Evolutionary conservation across 495 filamentous ascomycete species (phyloP), one percentile per base, ranked within the genome.

Genomic region (Trichoderma orchidacearum): DNA sequence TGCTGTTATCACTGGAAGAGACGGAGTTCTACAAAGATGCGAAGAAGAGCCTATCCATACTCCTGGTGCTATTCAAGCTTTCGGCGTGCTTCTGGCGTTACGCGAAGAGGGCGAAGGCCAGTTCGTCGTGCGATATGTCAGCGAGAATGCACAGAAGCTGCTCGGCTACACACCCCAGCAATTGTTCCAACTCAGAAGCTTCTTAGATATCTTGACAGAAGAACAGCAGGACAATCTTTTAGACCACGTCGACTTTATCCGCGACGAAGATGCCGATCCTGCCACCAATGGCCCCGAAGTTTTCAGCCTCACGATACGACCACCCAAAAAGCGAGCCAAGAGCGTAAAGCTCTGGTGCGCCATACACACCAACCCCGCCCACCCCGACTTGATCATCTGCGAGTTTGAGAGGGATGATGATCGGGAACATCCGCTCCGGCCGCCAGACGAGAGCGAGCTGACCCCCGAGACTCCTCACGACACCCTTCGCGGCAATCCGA

Each of bases 31-130:
- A 36, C 86, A 91, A 61, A 69, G 80, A 36, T 95, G 89, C 66
- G 92, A 97, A 68, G 92, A 97, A 67, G 92, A 96, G 61, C 90
- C 92, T 0, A 96, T 96, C 36, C 89, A 90, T 60, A 86, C 89
- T 13, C 92, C 92, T 0, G 91, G 91, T 13, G 89, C 91, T n/a
- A 74, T 96, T 1, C 92, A 96, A 61, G 74, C 79, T 7, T 97
- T 95, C 65, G 91, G 92, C 2, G 70, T 87, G 3, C 70, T 96
- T 52, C 61, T 97, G 23, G 90, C 84, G 0, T 62, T 96, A n/a
- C 76, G 81, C 50, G 88, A 95, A 64, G 77, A 85, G 48, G 63
- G 73, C 0, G 85, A 85, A 21, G 83, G 84, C 29, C 77, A 76
- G 23, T 74, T 95, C 11, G 62, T 77, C 8, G 89, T 95, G 12